Evolutionary conservation across 805 yeast species (phyloP), one percentile per base, ranked within the genome.

Genomic region (Suhomyces xylopsoci): DNA sequence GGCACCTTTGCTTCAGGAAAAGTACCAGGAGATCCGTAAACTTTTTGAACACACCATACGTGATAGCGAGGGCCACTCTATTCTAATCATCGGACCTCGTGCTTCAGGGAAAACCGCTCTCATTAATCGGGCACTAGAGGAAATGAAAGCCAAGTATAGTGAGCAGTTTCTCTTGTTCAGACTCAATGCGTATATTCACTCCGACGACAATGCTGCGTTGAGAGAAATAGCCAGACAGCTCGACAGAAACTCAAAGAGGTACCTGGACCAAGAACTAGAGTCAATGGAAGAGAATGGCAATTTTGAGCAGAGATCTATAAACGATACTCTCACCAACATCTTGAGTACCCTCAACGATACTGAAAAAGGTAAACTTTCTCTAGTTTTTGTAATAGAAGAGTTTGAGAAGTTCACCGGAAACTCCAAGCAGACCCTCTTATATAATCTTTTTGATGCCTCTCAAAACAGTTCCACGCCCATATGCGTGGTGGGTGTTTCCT

Each of bases 401-500:
- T 81, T 93, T 52, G 97, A 94, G 51, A 74, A 78, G 38, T 94
- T 87, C 70, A 85, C 96, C 0, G 73, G 75, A 10, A 84, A 81
- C 51, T 76, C 80, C 12, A 85, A 89, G 57, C 99, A 94, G 66
- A 88, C 96, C 0, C 73, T 94, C 48, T 70, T 94, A 5, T 94
- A 94, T 66, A 93, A 92, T 61, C 70, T 94, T 44, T 88, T 94
- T 64, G 98, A 94, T 61, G 76, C 92, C 60, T 84, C 96, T 1
- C 96, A 90, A 63, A 79, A 71, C 52, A 78, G 83, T 17, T 76
- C 81, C 2, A 77, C 81, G 1, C 96, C 97, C 1, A 83, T 92
- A 5, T 81, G 94, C 49, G 88, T 93, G 5, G 67, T 94, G 46
- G 97, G 98, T 1, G 69, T 87, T 10, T 85, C 96, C 0, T 79